These are phyloP conservation scores for Metarhizium album DNA, from an alignment of 2,329 filamentous ascomycete species.

Conservation along the genomic window DNA sequence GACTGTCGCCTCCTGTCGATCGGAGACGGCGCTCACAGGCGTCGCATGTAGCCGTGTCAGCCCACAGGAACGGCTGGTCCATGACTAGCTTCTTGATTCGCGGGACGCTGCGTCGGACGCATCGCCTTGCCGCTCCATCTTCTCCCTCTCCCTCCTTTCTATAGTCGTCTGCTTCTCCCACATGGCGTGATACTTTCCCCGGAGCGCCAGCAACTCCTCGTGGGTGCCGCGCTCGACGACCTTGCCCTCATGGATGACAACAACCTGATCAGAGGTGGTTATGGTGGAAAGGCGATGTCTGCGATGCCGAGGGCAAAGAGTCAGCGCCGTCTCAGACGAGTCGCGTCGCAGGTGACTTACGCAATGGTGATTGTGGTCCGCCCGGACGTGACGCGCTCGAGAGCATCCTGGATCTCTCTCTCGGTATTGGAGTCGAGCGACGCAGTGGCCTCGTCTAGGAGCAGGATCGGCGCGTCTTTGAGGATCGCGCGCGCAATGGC, in stretches of 20 bases:
- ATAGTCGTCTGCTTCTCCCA: constrained; percentile 34
- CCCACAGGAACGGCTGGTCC: no score
- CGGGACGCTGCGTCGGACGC: neutral
- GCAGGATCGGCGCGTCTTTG: constrained; percentile 16
- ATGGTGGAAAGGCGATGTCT: constrained; percentile 28
- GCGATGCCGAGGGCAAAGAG: neutral
- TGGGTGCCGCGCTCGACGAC: constrained; percentile 45
- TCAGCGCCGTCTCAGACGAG: neutral
- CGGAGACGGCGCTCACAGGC: no score
- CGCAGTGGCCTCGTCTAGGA: constrained; percentile 41
- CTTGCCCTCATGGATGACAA: constrained; percentile 41
- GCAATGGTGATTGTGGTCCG: constrained; percentile 44
- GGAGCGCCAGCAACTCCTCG: constrained; percentile 28
- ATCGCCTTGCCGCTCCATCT: neutral
- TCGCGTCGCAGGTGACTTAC: neutral
- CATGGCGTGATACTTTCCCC: constrained; percentile 37
- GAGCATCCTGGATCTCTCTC: constrained; percentile 31
- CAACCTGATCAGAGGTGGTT: constrained; percentile 38
- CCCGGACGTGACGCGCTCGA: constrained; percentile 32
- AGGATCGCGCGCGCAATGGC: constrained; percentile 32
- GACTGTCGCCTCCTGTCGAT: no score
- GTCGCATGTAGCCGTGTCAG: no score
- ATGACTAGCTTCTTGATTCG: neutral
- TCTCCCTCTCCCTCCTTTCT: neutral
- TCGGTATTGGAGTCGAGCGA: constrained; percentile 35